Percentiles rank a stretch among this genome's conserved stretches.
Conservation (phyloP, 2,329 filamentous ascomycete species). For the Phyllosticta paracitricarpa region DNA sequence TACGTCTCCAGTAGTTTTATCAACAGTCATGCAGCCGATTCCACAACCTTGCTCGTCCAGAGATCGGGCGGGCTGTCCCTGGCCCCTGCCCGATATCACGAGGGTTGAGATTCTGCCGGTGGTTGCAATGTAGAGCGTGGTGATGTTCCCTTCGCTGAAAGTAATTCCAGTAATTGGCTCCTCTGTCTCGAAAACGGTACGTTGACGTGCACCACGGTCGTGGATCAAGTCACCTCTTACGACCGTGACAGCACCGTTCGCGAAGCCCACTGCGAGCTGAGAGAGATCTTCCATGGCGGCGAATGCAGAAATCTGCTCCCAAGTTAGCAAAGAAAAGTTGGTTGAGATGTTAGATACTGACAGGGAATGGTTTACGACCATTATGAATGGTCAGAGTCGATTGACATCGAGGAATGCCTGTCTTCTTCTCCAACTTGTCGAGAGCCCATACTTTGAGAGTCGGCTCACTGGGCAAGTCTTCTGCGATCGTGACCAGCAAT, state of each 20-base stretch:
- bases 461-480: constrained; percentile 81
- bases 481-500: constrained; percentile 73
- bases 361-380: constrained; percentile 85
- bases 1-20: constrained; percentile 69
- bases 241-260: constrained; percentile 86
- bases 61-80: constrained; percentile 78
- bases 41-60: constrained; percentile 85
- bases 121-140: constrained; percentile 84
- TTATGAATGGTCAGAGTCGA: constrained; percentile 82
- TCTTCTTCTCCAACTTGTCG: constrained; percentile 90
- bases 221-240: constrained; percentile 91
- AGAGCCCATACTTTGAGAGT: constrained; percentile 95
- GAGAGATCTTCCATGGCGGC: constrained; percentile 78
- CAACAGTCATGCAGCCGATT: constrained; percentile 89
- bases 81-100: constrained; percentile 76
- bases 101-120: constrained; percentile 80
- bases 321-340: neutral
- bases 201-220: constrained; percentile 85
- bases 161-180: constrained; percentile 91
- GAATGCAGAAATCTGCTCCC: constrained; percentile 69
- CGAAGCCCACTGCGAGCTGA: constrained; percentile 91
- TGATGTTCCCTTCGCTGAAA: constrained; percentile 54
- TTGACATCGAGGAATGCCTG: constrained; percentile 75
- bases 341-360: constrained; percentile 21
- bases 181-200: constrained; percentile 91